Evolutionary conservation across 2,329 filamentous ascomycete species (phyloP), one percentile per base, ranked within the genome.

Genomic region (Phialocephala subalpina): DNA sequence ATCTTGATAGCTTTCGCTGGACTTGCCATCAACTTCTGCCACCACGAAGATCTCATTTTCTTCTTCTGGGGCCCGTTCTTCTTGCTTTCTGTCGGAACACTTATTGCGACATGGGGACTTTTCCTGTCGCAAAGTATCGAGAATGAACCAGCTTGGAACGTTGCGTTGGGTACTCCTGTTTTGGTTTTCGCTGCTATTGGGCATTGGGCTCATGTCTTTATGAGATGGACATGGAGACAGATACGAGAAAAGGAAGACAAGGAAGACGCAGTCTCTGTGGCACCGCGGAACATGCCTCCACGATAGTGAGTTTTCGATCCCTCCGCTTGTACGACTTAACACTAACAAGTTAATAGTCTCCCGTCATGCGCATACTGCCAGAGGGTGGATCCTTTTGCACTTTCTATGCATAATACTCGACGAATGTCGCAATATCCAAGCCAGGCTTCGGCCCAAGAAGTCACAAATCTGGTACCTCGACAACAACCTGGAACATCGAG

Each of bases 31-130:
- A 60, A 87, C 64, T 88, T 87, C 70, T 88, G 86, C 69, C 82
- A 86, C 52, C 83, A 84, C 4, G 86, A 88, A 69, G 82, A 86
- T 67, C 79, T 87, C 64, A 86, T 87, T 77, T 81, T 66, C 12
- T 61, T 73, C 11, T 63, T 65, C 57, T 69, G 67, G 69, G 60
- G 45, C 20, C 27, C 42, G 1, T 58, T 66, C 33, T 60, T 83
- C 33, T 84, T 86, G 81, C 77, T 87, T 12, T 84, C 86, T 68
- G 76, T 87, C 5, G 86, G 86, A 2, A 83, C 84, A 1, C 75
- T 85, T 65, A 85, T 87, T 55, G 86, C 86, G 64, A 86, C 87
- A 70, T 74, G 82, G 29, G 86, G 86, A 33, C 82, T 88, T 7
- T 65, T 47, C 18, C 20, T 20, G 1, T 38, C 11, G 25, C 35